Base-by-base conservation (phyloP, 495 filamentous ascomycete genomes). In the Trichoderma erinaceum region DNA sequence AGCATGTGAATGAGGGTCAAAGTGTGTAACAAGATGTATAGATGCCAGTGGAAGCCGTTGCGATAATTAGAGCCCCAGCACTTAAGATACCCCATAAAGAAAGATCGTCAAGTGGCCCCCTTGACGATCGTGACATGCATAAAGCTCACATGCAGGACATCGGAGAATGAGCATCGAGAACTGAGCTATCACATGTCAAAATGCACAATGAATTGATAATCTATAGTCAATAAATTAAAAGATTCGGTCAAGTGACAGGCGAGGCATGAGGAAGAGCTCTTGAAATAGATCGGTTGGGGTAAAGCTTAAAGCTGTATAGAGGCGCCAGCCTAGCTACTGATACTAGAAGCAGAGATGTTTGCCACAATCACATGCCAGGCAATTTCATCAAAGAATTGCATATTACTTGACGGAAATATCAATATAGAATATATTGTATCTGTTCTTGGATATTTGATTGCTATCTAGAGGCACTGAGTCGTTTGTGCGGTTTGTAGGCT, bases 311-410 rank as follows among this genome's bases (percentile, higher is more conserved):
- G 56, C 13, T 18, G 16, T 16, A 61, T 32, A 32, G 56, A 12
- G 56, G 13, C 12, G n/a, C 10, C 10, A 16, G 27, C 25, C 29
- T 15, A 61, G 56, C 29, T 61, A 25, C 5, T 10, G 56, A 61
- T 35, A 32, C 25, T 61, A 21, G 16, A 29, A 32, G 56, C 27
- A 61, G 27, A 61, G 23, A 61, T 61, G 25, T 61, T 38, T 32
- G 56, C 56, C 56, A 61, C 56, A 61, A 29, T 61, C 56, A 61
- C 56, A 61, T 61, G 56, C 56, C 27, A 21, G 21, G 21, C 18
- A 2, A 1, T 11, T 21, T 23, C 4, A 52, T 23, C 0, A 21
- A 21, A 21, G 6, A 52, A 18, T 10, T 52, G 21, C 21, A 11
- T 21, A 23, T 23, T 2, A 8, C 10, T 21, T 10, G 0, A 10